phyloP scores from a whole-genome alignment of 768 basidiomycete species.

The Phanerodontia chrysosporium region DNA sequence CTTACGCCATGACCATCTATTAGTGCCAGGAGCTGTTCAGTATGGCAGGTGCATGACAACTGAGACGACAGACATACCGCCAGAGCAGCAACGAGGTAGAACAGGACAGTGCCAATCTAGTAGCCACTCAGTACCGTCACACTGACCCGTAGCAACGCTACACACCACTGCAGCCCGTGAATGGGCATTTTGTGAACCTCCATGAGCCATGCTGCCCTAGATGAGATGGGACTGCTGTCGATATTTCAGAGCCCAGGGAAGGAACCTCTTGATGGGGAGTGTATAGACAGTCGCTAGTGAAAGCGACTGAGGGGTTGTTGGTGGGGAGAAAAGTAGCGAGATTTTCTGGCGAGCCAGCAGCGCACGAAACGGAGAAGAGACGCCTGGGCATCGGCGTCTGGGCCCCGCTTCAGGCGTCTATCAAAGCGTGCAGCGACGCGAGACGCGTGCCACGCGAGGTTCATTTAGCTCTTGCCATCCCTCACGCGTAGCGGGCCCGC shows the following conservation, averaged over 20 bases:
- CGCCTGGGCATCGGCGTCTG: neutral
- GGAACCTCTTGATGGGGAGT: neutral
- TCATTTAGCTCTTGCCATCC: neutral
- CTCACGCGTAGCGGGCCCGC: neutral
- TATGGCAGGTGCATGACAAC: neutral
- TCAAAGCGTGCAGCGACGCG: conserved; percentile 1
- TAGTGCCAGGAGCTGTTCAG: neutral
- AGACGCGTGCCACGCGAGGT: conserved; percentile 1
- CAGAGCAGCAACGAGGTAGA: conserved; percentile 87
- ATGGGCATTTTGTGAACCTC: conserved; percentile 25
- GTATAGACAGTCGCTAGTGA: conserved; percentile 2
- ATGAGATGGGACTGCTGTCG: neutral
- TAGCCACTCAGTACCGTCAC: neutral
- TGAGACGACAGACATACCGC: conserved; percentile 51
- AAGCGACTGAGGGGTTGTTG: conserved; percentile 6
- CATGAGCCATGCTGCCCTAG: neutral
- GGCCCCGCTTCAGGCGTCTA: neutral
- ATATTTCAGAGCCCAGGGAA: neutral
- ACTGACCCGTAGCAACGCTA: conserved; percentile 8
- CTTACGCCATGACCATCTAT: conserved; percentile 90
- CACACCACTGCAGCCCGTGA: conserved; percentile 46
- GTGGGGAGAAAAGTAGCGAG: neutral
- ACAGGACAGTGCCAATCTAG: conserved; percentile 71
- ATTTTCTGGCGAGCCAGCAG: conserved; percentile 7
- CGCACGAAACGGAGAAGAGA: neutral